These are phyloP conservation scores for Phytophthora sojae DNA, from an alignment of 352 stramenopile genomes.

Conservation along the genomic window DNA sequence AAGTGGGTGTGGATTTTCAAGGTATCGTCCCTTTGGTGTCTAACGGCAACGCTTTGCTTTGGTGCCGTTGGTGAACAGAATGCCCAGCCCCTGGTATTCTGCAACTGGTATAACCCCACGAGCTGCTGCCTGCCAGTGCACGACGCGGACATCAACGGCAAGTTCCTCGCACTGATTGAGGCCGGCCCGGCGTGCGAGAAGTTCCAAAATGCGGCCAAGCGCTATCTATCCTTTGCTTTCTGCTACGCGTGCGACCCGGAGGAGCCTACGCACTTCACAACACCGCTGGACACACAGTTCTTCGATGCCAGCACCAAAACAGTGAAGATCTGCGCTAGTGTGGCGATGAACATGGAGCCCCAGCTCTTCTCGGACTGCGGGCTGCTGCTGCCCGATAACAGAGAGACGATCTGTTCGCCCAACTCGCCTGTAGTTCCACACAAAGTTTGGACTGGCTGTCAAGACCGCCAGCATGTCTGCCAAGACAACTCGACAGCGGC, in stretches of 20 bases:
- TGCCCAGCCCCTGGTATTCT: slow-evolving; percentile 68
- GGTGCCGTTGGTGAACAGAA: slow-evolving; percentile 46
- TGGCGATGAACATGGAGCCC: slow-evolving; percentile 57
- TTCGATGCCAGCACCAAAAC: slow-evolving; percentile 59
- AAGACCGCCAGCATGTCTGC: slow-evolving; percentile 66
- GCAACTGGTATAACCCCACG: slow-evolving; percentile 69
- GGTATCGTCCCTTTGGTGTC: not conserved
- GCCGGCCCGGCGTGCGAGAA: slow-evolving; percentile 71
- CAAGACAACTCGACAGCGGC: slow-evolving; percentile 38
- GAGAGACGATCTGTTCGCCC: slow-evolving; percentile 63
- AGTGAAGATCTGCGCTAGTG: slow-evolving; percentile 72
- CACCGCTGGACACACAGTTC: slow-evolving; percentile 61
- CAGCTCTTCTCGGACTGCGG: slow-evolving; percentile 69
- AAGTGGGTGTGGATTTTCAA: slow-evolving; percentile 4
- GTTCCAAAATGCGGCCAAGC: slow-evolving; percentile 74
- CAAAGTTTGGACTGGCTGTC: slow-evolving; percentile 65
- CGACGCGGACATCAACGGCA: slow-evolving; percentile 66
- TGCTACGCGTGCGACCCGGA: slow-evolving; percentile 58
- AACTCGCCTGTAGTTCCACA: slow-evolving; percentile 69
- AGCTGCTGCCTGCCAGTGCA: slow-evolving; percentile 78
- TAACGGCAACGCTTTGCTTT: slow-evolving; percentile 9
- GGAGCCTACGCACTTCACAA: slow-evolving; percentile 46
- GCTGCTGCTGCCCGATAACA: slow-evolving; percentile 62
- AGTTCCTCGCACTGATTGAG: slow-evolving; percentile 71
- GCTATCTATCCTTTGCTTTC: slow-evolving; percentile 53